Conservation (phyloP, 2,329 filamentous ascomycete genomes). For the Knoxdaviesia proteae region DNA sequence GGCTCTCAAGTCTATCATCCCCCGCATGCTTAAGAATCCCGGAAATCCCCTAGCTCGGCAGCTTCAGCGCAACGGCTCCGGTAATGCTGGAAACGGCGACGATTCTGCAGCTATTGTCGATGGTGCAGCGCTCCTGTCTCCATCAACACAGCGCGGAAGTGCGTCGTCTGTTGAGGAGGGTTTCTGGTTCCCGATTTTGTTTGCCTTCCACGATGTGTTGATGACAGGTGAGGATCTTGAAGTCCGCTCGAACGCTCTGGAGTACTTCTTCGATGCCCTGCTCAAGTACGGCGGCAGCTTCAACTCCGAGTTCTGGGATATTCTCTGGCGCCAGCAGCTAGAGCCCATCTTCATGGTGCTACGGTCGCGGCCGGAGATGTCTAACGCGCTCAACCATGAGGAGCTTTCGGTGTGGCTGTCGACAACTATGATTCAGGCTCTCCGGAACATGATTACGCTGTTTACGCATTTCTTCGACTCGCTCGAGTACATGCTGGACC, state of each 20-base stretch:
- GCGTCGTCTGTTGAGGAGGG: slow-evolving; percentile 87
- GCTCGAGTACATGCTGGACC: slow-evolving; percentile 90
- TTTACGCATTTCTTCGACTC: slow-evolving; percentile 98
- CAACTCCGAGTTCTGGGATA: slow-evolving; percentile 92
- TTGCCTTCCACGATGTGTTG: slow-evolving; percentile 94
- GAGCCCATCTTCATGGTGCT: slow-evolving; percentile 98
- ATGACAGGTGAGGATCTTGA: slow-evolving; percentile 99
- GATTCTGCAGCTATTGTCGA: too few species aligned
- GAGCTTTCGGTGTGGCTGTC: slow-evolving; percentile 97
- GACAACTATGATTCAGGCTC: slow-evolving; percentile 95
- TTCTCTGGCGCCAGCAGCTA: slow-evolving; percentile 85
- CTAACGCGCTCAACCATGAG: slow-evolving; percentile 84
- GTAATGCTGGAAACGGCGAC: slow-evolving; percentile 9
- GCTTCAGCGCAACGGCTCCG: slow-evolving; percentile 13
- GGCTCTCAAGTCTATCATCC: slow-evolving; percentile 77
- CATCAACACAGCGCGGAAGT: slow-evolving; percentile 30
- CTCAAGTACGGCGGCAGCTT: slow-evolving; percentile 82
- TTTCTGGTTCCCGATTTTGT: slow-evolving; percentile 95
- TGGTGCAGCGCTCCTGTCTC: slow-evolving; percentile 21
- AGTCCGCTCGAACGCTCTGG: slow-evolving; percentile 73
- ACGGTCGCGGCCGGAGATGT: slow-evolving; percentile 89
- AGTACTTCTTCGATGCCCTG: slow-evolving; percentile 90
- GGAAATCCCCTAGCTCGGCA: slow-evolving; percentile 76
- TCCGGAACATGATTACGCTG: slow-evolving; percentile 94
- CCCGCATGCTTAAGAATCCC: slow-evolving; percentile 84